phyloP scores from a whole-genome alignment of 768 basidiomycete species.

The Coprinopsis sp. region DNA sequence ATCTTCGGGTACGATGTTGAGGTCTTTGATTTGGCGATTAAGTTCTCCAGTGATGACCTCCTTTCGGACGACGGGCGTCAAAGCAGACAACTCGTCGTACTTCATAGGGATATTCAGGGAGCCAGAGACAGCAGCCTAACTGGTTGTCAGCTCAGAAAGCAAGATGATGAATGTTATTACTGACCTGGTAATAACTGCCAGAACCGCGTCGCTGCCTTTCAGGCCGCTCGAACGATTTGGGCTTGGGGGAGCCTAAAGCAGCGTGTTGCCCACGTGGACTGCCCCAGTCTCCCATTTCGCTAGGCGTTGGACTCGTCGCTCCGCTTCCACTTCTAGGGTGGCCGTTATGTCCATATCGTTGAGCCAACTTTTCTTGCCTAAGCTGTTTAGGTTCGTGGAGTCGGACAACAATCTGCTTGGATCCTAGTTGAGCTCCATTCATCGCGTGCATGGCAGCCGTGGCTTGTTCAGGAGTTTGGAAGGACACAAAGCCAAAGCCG shows the following conservation, averaged over 20 bases:
- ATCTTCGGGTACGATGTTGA: conserved; percentile 45
- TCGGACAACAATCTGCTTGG: conserved; percentile 79
- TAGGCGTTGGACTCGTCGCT: conserved; percentile 78
- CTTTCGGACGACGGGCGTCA: conserved; percentile 85
- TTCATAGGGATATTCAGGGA: conserved; percentile 79
- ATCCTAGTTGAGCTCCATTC: conserved; percentile 70
- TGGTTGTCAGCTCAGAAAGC: conserved; percentile 7
- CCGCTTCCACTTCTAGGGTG: conserved; percentile 80
- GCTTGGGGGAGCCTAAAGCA: conserved; percentile 47
- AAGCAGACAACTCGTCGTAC: conserved; percentile 77
- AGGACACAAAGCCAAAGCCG: conserved; percentile 91
- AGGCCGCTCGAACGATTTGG: conserved; percentile 49
- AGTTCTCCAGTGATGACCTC: conserved; percentile 83
- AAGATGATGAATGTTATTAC: conserved; percentile 16
- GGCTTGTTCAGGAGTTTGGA: conserved; percentile 79
- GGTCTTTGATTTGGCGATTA: conserved; percentile 62
- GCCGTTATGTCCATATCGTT: conserved; percentile 74
- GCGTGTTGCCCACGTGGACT: conserved; percentile 61
- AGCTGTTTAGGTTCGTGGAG: conserved; percentile 89
- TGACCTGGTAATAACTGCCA: conserved; percentile 82
- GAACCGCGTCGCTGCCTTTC: conserved; percentile 73
- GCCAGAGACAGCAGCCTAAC: conserved; percentile 74
- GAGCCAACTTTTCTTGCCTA: conserved; percentile 84
- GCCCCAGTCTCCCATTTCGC: conserved; percentile 79
- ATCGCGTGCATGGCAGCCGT: conserved; percentile 69